These are phyloP conservation scores for Hypsizygus marmoreus DNA, from an alignment of 768 basidiomycete genomes.

Conservation along the genomic window DNA sequence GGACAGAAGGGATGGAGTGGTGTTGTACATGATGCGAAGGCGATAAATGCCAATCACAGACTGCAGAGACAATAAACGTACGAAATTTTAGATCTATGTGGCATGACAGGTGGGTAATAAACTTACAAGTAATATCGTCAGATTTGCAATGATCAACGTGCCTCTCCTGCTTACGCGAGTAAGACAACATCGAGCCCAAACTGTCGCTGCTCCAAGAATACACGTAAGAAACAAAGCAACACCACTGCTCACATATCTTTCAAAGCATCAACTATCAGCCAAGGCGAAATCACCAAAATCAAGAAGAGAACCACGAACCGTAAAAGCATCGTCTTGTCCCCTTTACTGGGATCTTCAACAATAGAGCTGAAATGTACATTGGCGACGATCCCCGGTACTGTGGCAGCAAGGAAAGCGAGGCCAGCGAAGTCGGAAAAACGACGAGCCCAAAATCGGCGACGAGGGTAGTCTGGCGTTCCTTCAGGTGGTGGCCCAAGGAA, in stretches of 20 bases:
- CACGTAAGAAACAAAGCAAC: conserved; percentile 26
- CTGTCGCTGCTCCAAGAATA: conserved; percentile 15
- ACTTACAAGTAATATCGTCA: conserved; percentile 24
- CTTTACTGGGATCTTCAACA: conserved; percentile 13
- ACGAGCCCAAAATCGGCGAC: conserved; percentile 30
- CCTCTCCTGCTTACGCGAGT: conserved; percentile 23
- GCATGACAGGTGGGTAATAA: neutral
- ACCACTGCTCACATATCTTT: conserved; percentile 29
- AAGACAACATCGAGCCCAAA: conserved; percentile 23
- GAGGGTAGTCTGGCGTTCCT: conserved; percentile 23
- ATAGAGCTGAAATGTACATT: conserved; percentile 21
- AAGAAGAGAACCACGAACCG: conserved; percentile 9
- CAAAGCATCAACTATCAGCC: neutral
- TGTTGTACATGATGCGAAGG: conserved; percentile 37
- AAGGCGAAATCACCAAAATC: neutral
- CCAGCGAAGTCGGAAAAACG: conserved; percentile 23
- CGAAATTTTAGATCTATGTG: too few species aligned
- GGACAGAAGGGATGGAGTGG: conserved; percentile 33
- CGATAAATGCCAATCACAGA: conserved; percentile 39
- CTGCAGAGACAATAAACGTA: conserved; percentile 15
- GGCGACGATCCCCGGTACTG: conserved; percentile 25
- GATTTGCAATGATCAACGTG: conserved; percentile 18
- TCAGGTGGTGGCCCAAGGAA: neutral
- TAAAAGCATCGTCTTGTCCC: conserved; percentile 20
- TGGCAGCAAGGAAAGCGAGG: conserved; percentile 21